A percentile compares a stretch with the other conserved stretches of the same genome.
Conservation (phyloP, 306 rosid species). For the Vigna mungo region DNA sequence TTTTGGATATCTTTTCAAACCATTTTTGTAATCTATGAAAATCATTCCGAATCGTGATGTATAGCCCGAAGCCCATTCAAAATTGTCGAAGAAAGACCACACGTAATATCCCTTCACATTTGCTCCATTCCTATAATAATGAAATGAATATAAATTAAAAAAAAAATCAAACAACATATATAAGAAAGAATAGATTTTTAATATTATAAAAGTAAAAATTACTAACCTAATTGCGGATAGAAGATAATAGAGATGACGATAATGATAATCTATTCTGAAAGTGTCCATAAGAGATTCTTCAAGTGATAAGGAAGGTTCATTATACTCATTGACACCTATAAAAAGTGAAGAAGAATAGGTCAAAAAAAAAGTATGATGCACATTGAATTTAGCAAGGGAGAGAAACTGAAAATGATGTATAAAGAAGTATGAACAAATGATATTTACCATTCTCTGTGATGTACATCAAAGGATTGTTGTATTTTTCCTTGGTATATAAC, state of each 20-base stretch:
- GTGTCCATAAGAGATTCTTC: conserved; percentile 54
- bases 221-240: conserved; percentile 56
- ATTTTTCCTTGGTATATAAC: conserved; percentile 51
- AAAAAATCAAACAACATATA: neutral
- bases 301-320: conserved; percentile 46
- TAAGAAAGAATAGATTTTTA: neutral
- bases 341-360: neutral
- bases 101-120: conserved; percentile 64
- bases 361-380: neutral
- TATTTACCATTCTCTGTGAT: conserved; percentile 67
- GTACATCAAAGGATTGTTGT: conserved; percentile 58
- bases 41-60: conserved; percentile 55
- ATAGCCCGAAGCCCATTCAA: conserved; percentile 61
- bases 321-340: conserved; percentile 57
- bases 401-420: too few relatives aligned
- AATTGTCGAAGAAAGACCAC: conserved; percentile 68
- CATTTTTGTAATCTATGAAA: conserved; percentile 56
- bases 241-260: conserved; percentile 57
- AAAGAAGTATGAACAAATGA: neutral
- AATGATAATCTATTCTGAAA: conserved; percentile 54
- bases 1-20: conserved; percentile 52
- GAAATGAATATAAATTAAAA: neutral
- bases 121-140: conserved; percentile 45
- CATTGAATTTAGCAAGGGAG: neutral
- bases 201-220: neutral